Evolutionary conservation across 192 early-diverging fungal genomes (phyloP), one percentile per base, ranked within the genome.

Genomic region (Coemansia sp.): DNA sequence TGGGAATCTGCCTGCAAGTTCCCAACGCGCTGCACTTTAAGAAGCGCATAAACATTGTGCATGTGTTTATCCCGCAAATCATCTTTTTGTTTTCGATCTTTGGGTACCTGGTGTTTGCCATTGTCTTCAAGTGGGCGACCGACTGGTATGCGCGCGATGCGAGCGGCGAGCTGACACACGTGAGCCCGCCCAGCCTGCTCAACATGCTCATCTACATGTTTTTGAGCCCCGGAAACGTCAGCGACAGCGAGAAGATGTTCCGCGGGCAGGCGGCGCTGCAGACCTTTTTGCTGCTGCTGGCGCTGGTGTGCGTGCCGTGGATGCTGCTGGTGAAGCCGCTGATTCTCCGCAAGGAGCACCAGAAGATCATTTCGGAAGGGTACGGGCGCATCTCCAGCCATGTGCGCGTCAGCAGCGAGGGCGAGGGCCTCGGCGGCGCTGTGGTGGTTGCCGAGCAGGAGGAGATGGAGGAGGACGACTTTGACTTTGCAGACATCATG

Each of bases 171-270:
- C 56, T 89, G 17, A 85, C 66, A 26, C 69, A 74, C 53, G 83
- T 90, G 75, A 79, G 89, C 32, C 89, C 96, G 3, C 97, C 97
- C 17, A 90, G 90, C 38, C 76, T 99, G 72, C 81, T 99, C 30
- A 99, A 99, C 84, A 96, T 91, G 61, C 84, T 99, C 57, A 99
- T 99, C 69, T 97, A 95, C 79, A 99, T 99, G 97, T 93, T 99
- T 80, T 76, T 99, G 58, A 84, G 86, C 28, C 97, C 97, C 8
- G 97, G 97, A 18, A 74, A 38, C 23, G 86, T 97, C 20, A 62
- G 56, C 15, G 79, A 84, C 18, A 70, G 67, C 18, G 87, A 90
- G 38, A 80, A 79, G 54, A 79, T 99, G 40, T 99, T 85, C 67
- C 60, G 85, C 16, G 94, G 94, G 42, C 97, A 99, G 82, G 87